phyloP scores from a whole-genome alignment of 208 protist species.

The Wallacemonas sp. region DNA sequence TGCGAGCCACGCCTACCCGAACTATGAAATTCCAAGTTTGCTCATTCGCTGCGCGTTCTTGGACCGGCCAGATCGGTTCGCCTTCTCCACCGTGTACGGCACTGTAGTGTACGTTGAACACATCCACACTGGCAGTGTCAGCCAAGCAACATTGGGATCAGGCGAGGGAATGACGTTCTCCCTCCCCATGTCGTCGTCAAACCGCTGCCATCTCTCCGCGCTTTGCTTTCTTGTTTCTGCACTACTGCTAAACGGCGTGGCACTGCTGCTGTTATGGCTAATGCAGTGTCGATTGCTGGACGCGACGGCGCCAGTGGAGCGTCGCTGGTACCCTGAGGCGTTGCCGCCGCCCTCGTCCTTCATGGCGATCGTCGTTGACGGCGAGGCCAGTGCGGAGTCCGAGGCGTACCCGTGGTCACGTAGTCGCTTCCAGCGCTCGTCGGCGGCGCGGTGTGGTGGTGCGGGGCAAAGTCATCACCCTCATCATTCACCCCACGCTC shows the following conservation, averaged over 20 bases:
- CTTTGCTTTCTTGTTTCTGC: neutral
- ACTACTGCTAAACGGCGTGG: neutral
- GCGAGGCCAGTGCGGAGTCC: conserved; percentile 7
- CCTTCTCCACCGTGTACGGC: neutral
- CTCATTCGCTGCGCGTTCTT: neutral
- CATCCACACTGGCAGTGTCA: neutral
- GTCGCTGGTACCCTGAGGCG: conserved; percentile 6
- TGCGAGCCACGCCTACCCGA: neutral
- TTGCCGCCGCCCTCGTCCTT: neutral
- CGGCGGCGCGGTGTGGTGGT: neutral
- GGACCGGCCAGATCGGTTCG: neutral
- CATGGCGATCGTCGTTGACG: conserved; percentile 10
- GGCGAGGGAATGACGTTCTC: neutral
- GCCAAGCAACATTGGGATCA: neutral
- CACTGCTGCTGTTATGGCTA: neutral
- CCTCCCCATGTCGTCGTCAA: neutral
- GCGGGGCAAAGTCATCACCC: neutral
- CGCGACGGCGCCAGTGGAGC: conserved; percentile 1
- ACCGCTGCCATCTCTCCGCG: neutral
- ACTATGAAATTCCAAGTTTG: neutral
- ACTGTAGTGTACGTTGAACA: conserved; percentile 2
- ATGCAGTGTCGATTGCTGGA: neutral
- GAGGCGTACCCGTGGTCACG: neutral
- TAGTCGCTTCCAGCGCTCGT: neutral
- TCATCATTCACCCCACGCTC: too few species aligned